Percentiles rank a stretch among this genome's conserved stretches.
These are phyloP conservation scores for Hsuehochloa calcarea DNA, from an alignment of 176 grass and related monocot genomes.

Conservation along the genomic window DNA sequence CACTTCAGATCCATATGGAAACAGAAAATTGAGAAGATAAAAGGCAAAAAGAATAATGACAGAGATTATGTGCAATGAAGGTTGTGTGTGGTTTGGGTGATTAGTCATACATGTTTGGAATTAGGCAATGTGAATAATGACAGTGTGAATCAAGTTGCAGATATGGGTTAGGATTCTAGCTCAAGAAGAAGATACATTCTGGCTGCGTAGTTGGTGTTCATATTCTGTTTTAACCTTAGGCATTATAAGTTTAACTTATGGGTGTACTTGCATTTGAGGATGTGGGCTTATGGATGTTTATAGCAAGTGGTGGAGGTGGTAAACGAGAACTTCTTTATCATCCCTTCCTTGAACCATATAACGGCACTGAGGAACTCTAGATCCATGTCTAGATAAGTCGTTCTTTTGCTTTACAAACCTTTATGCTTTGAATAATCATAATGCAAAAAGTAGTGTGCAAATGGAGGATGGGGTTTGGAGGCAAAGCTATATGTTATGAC, in stretches of 20 bases:
- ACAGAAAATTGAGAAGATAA: neutral
- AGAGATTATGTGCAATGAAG: neutral
- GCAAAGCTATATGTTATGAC: neutral
- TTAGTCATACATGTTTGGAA: neutral
- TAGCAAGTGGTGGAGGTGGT: neutral
- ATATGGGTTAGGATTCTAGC: neutral
- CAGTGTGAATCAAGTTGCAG: neutral
- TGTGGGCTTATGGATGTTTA: neutral
- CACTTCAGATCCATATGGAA: constrained; percentile 6
- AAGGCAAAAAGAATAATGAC: neutral
- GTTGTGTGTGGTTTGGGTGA: neutral
- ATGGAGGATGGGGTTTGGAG: neutral
- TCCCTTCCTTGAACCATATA: neutral
- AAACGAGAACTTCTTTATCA: neutral
- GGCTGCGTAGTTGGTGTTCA: neutral
- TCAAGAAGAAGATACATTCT: neutral
- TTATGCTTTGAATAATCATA: neutral
- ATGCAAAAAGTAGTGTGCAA: neutral
- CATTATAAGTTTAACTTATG: neutral
- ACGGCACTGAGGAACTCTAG: neutral
- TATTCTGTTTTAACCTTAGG: neutral
- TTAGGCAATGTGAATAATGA: neutral
- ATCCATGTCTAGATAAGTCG: neutral
- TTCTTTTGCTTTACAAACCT: neutral
- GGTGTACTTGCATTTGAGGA: neutral